Conservation (phyloP, 495 filamentous ascomycete species). For the Neurospora sp. region DNA sequence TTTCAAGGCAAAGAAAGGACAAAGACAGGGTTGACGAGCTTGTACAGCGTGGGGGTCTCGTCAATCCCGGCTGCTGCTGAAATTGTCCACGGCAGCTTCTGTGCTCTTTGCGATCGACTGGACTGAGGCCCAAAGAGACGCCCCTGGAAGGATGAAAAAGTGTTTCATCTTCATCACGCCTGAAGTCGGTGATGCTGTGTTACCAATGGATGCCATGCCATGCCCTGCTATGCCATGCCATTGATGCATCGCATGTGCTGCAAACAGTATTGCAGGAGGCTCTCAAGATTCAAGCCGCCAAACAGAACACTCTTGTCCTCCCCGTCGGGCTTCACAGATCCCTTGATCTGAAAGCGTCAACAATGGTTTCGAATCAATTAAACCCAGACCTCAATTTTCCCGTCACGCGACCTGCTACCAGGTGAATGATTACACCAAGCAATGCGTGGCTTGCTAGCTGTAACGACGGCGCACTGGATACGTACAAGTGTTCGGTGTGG, state of each 20-base stretch:
- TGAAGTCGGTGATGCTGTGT: background rate
- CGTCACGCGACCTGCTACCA: background rate
- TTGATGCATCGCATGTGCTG: background rate
- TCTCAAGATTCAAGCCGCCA: background rate
- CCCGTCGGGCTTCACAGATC: background rate
- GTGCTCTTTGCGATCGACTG: background rate
- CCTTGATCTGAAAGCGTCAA: background rate
- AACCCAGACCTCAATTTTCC: background rate
- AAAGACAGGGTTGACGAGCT: background rate
- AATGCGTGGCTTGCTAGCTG: background rate
- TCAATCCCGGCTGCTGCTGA: background rate
- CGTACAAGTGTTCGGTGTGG: background rate
- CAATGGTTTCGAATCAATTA: background rate
- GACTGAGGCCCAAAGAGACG: background rate
- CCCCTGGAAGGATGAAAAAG: background rate
- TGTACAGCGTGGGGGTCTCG: background rate
- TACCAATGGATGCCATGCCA: background rate
- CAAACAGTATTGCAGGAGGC: background rate
- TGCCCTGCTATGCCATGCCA: background rate
- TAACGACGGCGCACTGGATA: background rate
- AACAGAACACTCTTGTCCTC: background rate
- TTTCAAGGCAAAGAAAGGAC: background rate
- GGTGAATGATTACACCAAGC: background rate
- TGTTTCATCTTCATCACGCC: background rate
- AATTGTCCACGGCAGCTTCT: background rate